Evolutionary conservation across 2,329 filamentous ascomycete species (phyloP).

Genomic region (Claviceps monticola): DNA sequence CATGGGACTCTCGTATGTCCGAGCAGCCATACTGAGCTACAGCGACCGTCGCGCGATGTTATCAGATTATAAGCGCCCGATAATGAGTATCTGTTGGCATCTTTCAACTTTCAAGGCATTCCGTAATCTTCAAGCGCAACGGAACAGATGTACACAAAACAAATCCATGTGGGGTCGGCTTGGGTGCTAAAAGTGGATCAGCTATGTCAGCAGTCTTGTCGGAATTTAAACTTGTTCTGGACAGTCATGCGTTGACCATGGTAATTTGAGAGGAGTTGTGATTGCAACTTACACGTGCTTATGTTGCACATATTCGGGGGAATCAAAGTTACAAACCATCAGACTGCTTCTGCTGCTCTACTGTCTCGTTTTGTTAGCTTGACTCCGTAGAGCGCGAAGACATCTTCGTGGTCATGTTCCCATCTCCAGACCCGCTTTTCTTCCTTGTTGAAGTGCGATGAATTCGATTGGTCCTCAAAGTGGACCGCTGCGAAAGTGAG

Average conservation of each 20-base stretch:
- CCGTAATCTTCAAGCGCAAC: slow-evolving; percentile 15
- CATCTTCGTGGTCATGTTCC: too few relatives aligned
- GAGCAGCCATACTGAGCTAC: slow-evolving; percentile 30
- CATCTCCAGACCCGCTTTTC: background rate
- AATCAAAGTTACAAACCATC: too few relatives aligned
- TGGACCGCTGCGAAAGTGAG: background rate
- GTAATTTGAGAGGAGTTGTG: background rate
- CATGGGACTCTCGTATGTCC: slow-evolving; percentile 49
- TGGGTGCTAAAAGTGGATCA: slow-evolving; percentile 1
- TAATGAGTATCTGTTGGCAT: background rate
- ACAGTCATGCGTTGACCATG: background rate
- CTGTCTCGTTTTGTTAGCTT: too few relatives aligned
- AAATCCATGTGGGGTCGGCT: slow-evolving; percentile 9
- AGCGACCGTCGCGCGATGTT: background rate
- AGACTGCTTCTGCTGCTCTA: background rate
- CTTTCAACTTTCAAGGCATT: slow-evolving; percentile 1
- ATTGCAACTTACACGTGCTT: background rate
- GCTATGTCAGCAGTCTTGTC: slow-evolving; percentile 17
- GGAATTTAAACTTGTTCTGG: too few relatives aligned
- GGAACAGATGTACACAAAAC: slow-evolving; percentile 19
- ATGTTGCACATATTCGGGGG: too few relatives aligned
- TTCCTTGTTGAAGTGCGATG: background rate
- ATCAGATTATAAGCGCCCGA: background rate
- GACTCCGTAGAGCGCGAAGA: too few relatives aligned
- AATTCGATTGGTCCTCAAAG: background rate